Conservation (phyloP, 129 eudicot species). For the Flaveria sonorensis region DNA sequence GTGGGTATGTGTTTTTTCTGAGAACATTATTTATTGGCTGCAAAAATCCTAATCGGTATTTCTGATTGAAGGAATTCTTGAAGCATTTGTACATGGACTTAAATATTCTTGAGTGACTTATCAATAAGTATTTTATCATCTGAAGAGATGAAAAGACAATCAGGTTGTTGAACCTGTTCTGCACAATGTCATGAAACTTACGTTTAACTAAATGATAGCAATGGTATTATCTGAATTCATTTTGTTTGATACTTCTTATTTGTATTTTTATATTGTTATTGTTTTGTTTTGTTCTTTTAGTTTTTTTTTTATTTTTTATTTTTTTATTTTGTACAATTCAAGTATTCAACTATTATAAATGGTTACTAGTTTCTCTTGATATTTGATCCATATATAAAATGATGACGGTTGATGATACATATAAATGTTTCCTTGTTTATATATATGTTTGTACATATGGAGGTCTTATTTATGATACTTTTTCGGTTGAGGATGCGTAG, state of each 20-base stretch:
- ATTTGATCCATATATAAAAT: not conserved
- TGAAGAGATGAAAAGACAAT: not conserved
- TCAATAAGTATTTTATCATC: not conserved
- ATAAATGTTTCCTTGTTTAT: not conserved
- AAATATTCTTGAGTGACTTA: not conserved
- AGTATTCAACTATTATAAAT: too few species aligned
- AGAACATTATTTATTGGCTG: not conserved
- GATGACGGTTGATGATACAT: not conserved
- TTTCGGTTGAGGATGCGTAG: conserved; percentile 30
- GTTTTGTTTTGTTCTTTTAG: too few species aligned
- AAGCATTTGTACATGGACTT: not conserved
- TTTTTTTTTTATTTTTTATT: not conserved
- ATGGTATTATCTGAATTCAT: too few species aligned
- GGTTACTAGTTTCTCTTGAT: too few species aligned
- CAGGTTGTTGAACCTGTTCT: not conserved
- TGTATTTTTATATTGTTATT: too few species aligned
- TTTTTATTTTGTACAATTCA: too few species aligned
- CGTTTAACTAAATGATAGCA: too few species aligned
- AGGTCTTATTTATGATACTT: conserved; percentile 5
- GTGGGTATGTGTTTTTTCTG: too few species aligned
- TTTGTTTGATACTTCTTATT: too few species aligned
- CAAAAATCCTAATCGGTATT: not conserved
- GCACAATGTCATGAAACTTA: not conserved
- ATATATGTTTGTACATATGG: not conserved
- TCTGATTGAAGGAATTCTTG: not conserved